These are phyloP conservation scores for Trichocladium antarcticum DNA, from an alignment of 495 filamentous ascomycete genomes.

Conservation along the genomic window DNA sequence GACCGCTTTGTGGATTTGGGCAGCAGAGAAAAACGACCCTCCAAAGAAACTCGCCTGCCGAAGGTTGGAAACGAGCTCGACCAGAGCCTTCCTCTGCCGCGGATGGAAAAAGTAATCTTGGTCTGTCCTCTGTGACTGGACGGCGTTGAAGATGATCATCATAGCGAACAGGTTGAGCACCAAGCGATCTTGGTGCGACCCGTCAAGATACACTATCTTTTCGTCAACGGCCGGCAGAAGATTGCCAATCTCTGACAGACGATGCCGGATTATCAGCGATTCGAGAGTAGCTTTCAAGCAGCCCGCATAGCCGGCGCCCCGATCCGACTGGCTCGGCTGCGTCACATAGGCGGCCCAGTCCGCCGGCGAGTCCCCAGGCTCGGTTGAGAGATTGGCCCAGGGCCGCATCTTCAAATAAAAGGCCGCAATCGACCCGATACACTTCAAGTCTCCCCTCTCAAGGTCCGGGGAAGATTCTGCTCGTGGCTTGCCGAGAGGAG, in stretches of 20 bases:
- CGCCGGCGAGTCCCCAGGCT: conserved; percentile 31
- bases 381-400: conserved; percentile 45
- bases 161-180: conserved; percentile 77
- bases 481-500: background rate
- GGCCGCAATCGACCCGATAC: conserved; percentile 57
- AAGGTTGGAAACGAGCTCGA: conserved; percentile 62
- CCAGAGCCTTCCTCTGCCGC: conserved; percentile 51
- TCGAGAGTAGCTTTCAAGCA: conserved; percentile 63
- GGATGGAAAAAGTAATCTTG: conserved; percentile 82
- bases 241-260: conserved; percentile 51
- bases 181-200: conserved; percentile 71
- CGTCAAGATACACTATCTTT: conserved; percentile 60
- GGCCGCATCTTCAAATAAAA: conserved; percentile 66
- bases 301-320: conserved; percentile 43
- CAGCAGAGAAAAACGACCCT: conserved; percentile 54
- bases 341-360: conserved; percentile 70
- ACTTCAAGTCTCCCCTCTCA: conserved; percentile 62
- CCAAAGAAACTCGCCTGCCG: conserved; percentile 86
- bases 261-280: conserved; percentile 71
- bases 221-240: conserved; percentile 61
- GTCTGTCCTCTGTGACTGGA: conserved; percentile 77
- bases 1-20: conserved; percentile 51
- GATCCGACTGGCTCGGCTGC: conserved; percentile 44
- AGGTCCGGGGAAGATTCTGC: conserved; percentile 28
- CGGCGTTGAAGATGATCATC: conserved; percentile 69